Base-by-base conservation (phyloP, 352 stramenopile genomes). In the Pythium insidiosum region DNA sequence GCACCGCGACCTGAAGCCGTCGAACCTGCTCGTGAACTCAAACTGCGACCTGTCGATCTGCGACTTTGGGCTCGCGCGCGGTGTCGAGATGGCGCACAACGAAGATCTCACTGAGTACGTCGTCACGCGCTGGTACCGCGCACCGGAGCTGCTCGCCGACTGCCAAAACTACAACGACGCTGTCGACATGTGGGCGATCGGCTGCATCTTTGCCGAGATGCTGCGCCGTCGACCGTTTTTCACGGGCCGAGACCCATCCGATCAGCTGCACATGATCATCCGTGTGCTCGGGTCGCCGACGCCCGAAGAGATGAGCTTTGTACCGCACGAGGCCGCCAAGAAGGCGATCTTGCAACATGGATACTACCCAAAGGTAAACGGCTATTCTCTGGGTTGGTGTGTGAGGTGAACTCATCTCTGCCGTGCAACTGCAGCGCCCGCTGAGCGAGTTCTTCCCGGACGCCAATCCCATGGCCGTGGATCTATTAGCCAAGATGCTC, bases 181-280 rank as follows among this genome's bases (percentile, higher is more conserved):
- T 19, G 89, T 98, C 38, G 94, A 98, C 62, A 86, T 98, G 38
- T 98, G 93, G 93, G 86, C 81, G 39, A 83, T 98, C 21, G 97
- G 96, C 6, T 99, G 97, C 64, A 99, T 99, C 65, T 98, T 99
- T 61, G 97, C 93, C 22, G 97, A 99, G 66, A 93, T 99, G 56
- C 79, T 99, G 35, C 73, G 80, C n/a, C 78, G 96, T 38, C 97
- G 97, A 42, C 95, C 78, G 2, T 91, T 90, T 50, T 90, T 94
- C 56, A 89, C 75, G 9, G 81, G 81, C 3, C 50, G 73, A 23
- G 74, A 94, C 50, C 75, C 74, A n/a, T 84, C 76, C 16, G 76
- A 94, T 44, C 79, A 94, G 43, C 54, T 94, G 21, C 72, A 90
- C 55, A 88, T 84, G 64, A 94, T 94, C 47, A 79, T 89, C 38